Evolutionary conservation across 1,139 yeast species (phyloP), one percentile per base, ranked within the genome.

Genomic region (Wickerhamiella pararugosa): DNA sequence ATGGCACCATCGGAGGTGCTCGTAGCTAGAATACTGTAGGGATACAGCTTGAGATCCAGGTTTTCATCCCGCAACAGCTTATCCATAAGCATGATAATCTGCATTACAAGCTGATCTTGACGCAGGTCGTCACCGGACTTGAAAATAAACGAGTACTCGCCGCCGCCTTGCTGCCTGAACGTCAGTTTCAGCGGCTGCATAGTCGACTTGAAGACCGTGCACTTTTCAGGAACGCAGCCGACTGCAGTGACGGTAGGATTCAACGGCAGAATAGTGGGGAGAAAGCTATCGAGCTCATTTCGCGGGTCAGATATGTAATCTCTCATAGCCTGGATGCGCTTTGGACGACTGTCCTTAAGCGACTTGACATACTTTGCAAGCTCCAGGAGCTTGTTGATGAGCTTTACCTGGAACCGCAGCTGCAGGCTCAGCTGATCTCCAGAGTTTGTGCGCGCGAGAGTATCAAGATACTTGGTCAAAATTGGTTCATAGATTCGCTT

Each of bases 71-170:
- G 76, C 44, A 92, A 63, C 40, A 92, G 69, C 55, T 78, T 86
- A 59, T 90, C 95, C 95, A 92, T 90, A 45, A 92, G 65, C 43
- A 80, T 74, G 43, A 92, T 82, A 46, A 92, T 83, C 59, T 92
- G 98, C 42, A 86, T 82, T 25, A 90, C 94, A 51, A 92, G 70
- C 59, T 92, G 99, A 63, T 92, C 99, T 59, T 92, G 99, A 46
- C 97, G 68, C 41, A 92, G 65, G 57, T 92, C 98, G 61, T 92
- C 98, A 2, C 99, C 98, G 40, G 82, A 81, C 58, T 92, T 92
- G 62, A 86, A 86, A 80, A 92, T 90, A 36, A 90, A 63, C 4
- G 94, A 76, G 59, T 86, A 92, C 40, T 66, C 68, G 1, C 58
- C 61, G 0, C 79, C 81, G 1, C 69, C 63, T 25, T 32, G 33